Percentiles rank a stretch among this genome's conserved stretches.
Evolutionary conservation across 2,329 filamentous ascomycete genomes (phyloP).

Genomic region (Penicillium sp.): DNA sequence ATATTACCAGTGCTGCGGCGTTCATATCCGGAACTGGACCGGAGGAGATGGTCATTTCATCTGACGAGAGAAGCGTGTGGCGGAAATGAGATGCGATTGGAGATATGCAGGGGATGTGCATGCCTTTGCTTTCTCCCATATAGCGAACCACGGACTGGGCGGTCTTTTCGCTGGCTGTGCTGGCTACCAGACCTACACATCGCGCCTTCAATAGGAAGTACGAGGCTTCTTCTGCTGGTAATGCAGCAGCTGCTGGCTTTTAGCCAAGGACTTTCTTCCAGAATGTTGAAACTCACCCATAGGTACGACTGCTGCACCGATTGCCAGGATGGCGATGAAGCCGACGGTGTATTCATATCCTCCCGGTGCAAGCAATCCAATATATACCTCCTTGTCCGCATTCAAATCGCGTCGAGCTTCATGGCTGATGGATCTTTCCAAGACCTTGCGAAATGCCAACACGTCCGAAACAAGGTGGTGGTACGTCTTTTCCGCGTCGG

Average conservation of each 20-base stretch:
- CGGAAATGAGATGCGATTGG: slow-evolving; percentile 24
- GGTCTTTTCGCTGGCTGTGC: slow-evolving; percentile 8
- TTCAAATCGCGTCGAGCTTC: slow-evolving; percentile 20
- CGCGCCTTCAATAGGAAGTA: slow-evolving; percentile 27
- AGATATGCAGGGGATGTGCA: slow-evolving; percentile 16
- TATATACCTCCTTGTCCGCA: slow-evolving; percentile 30
- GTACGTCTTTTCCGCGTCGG: slow-evolving; percentile 30
- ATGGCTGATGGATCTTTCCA: slow-evolving; percentile 14
- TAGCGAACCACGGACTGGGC: slow-evolving; percentile 17
- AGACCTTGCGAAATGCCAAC: slow-evolving; percentile 23
- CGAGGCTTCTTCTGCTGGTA: slow-evolving; percentile 32
- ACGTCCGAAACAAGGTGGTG: slow-evolving; percentile 33
- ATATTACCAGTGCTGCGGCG: slow-evolving; percentile 34
- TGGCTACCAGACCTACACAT: slow-evolving; percentile 16
- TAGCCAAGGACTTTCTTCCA: background rate
- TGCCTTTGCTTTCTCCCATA: slow-evolving; percentile 10
- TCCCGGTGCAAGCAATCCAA: slow-evolving; percentile 32
- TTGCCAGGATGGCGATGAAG: slow-evolving; percentile 31
- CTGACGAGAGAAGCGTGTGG: slow-evolving; percentile 9
- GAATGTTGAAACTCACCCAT: slow-evolving; percentile 22
- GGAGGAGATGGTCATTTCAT: slow-evolving; percentile 26
- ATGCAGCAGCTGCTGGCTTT: slow-evolving; percentile 15
- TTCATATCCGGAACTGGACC: slow-evolving; percentile 29
- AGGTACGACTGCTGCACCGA: slow-evolving; percentile 34
- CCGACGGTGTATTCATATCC: slow-evolving; percentile 39